A percentile compares a stretch with the other conserved stretches of the same genome.
These are phyloP conservation scores for Boletus eberwhitei DNA, from an alignment of 768 basidiomycete genomes.

Conservation along the genomic window DNA sequence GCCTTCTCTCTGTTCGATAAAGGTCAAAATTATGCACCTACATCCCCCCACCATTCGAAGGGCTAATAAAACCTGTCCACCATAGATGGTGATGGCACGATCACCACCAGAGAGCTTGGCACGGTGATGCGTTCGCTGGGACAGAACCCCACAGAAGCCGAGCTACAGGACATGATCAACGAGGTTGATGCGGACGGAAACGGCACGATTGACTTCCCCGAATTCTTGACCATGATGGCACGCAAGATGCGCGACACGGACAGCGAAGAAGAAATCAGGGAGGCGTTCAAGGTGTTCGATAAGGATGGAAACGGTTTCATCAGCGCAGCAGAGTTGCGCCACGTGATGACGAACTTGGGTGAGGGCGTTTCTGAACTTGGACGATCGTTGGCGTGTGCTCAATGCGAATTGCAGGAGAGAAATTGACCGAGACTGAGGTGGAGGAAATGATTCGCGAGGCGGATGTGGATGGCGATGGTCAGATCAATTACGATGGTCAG, in stretches of 20 bases:
- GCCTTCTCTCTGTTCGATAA: conserved; percentile 98
- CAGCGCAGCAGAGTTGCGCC: conserved; percentile 78
- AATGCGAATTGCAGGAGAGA: conserved; percentile 57
- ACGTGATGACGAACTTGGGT: conserved; percentile 92
- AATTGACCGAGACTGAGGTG: conserved; percentile 81
- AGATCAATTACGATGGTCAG: conserved; percentile 82
- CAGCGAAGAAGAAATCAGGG: conserved; percentile 90
- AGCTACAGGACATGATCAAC: conserved; percentile 94
- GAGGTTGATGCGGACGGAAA: conserved; percentile 90
- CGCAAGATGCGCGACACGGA: conserved; percentile 91
- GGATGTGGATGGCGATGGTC: conserved; percentile 92
- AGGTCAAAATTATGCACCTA: conserved; percentile 42
- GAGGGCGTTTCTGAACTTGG: conserved; percentile 18
- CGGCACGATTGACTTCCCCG: conserved; percentile 82
- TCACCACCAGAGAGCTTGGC: conserved; percentile 86
- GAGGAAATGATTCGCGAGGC: conserved; percentile 98
- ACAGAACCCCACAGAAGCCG: conserved; percentile 89
- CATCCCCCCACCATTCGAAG: too few species aligned
- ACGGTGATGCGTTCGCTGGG: conserved; percentile 93
- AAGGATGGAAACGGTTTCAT: conserved; percentile 94
- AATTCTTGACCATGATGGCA: conserved; percentile 83
- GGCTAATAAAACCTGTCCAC: not conserved
- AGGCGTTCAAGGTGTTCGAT: conserved; percentile 97
- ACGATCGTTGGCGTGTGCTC: not conserved
- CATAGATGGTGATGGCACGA: conserved; percentile 88